Evolutionary conservation across 805 yeast species (phyloP).

Genomic region (Ogataea trehalophila): DNA sequence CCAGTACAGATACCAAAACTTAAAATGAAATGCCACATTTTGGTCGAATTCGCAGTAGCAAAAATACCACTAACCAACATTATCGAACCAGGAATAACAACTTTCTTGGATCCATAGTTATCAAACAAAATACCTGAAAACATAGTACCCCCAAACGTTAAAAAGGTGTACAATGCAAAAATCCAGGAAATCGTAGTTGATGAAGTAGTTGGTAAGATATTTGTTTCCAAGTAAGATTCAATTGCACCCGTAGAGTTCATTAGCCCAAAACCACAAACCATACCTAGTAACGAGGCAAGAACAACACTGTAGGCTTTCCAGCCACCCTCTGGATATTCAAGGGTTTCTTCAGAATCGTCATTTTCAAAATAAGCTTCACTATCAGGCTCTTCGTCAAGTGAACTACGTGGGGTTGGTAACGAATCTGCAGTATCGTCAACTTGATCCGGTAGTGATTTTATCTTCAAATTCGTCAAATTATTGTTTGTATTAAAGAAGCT

Average conservation of each 20-base stretch:
- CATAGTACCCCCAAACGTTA: slow-evolving; percentile 37
- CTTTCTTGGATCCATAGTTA: slow-evolving; percentile 37
- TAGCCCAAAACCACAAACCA: slow-evolving; percentile 56
- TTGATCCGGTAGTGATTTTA: background rate
- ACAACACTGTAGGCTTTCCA: slow-evolving; percentile 36
- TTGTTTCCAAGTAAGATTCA: slow-evolving; percentile 54
- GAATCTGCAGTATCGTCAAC: background rate
- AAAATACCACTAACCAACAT: slow-evolving; percentile 36
- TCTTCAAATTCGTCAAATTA: slow-evolving; percentile 1
- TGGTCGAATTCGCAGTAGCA: slow-evolving; percentile 39
- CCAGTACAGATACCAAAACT: slow-evolving; percentile 45
- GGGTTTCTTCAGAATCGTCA: background rate
- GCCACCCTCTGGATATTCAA: slow-evolving; percentile 59
- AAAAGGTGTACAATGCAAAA: slow-evolving; percentile 49
- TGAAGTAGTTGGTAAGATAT: slow-evolving; percentile 42
- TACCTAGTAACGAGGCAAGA: slow-evolving; percentile 55
- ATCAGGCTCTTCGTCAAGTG: background rate
- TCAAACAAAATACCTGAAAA: slow-evolving; percentile 45
- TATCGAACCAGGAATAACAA: slow-evolving; percentile 33
- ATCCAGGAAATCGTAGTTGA: slow-evolving; percentile 64
- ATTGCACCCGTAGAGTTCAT: slow-evolving; percentile 64
- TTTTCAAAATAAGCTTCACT: background rate
- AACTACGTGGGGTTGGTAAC: background rate
- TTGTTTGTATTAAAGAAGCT: slow-evolving; percentile 1
- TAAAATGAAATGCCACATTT: slow-evolving; percentile 47